Conservation (phyloP, 106 monocot genomes). For the Apostasia shenzhenica region DNA sequence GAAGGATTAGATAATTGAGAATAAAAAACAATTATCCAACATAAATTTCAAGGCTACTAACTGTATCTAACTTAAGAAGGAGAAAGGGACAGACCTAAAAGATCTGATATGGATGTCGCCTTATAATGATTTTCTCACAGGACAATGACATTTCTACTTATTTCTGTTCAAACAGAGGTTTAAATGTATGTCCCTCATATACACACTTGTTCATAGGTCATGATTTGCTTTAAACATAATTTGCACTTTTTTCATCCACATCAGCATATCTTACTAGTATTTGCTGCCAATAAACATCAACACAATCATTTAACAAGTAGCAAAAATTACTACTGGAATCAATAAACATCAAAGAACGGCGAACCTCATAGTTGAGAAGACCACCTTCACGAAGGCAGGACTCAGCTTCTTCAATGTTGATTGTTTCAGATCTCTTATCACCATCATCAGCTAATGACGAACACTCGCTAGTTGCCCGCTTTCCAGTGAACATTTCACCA, state of each 20-base stretch:
- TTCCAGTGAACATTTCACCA: slow-evolving; percentile 22
- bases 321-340: background rate
- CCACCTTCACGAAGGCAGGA: slow-evolving; percentile 67
- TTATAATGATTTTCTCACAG: too few species aligned
- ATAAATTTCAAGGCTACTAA: background rate
- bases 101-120: too few species aligned
- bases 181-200: background rate
- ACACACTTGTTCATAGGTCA: background rate
- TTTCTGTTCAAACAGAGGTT: background rate
- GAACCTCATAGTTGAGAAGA: slow-evolving; percentile 72
- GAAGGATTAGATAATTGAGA: background rate
- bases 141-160: too few species aligned
- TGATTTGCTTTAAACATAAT: background rate
- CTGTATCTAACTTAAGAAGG: background rate
- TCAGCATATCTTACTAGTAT: background rate
- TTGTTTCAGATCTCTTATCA: slow-evolving; percentile 33
- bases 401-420: slow-evolving; percentile 76
- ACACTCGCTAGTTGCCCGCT: slow-evolving; percentile 3
- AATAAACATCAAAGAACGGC: background rate
- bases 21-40: background rate
- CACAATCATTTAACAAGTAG: background rate
- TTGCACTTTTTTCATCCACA: background rate
- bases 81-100: background rate
- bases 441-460: slow-evolving; percentile 32
- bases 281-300: background rate